Base-by-base conservation (phyloP, 495 filamentous ascomycete genomes). In the Bathelium albidoporum region DNA sequence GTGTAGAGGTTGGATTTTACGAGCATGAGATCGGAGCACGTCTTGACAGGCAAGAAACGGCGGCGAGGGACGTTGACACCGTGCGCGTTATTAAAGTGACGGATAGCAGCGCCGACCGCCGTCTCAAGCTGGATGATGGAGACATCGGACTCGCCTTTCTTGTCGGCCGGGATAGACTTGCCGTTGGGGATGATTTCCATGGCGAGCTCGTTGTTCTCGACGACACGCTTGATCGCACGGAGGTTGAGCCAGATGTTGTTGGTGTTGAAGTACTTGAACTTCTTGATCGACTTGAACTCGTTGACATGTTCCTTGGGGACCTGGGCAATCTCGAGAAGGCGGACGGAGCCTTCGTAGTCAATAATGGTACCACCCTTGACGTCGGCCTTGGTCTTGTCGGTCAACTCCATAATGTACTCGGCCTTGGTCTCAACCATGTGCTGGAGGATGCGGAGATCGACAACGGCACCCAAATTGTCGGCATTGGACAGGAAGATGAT, bases 231-330 rank as follows among this genome's bases (percentile, higher is more conserved):
- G 81, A 99, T 88, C 66, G 94, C 94, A 73, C 89, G 86, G 70
- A 96, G 84, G 81, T 94, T 97, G 83, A 99, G 88, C 94, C 94
- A 99, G 80, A 99, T 96, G 84, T 99, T 99, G 88, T 99, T 99
- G 78, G 94, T 99, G 85, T 99, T 99, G 87, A 99, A 99, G 86
- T 99, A 99, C 83, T 96, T 97, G 87, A 99, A 99, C 83, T 99
- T 99, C 88, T 97, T 99, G 81, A 99, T 99, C 58, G 94, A 97
- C 87, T 99, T 99, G 90, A 99, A 99, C 80, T 99, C 94, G 79
- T 99, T 97, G 72, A 89, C 88, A 80, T 99, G 93, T 80, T 97
- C 91, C 84, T 96, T 97, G 78, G 95, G 94, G n/a, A 99, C 94
- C 80, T 99, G 94, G 14, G 94, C 94, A 68, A 99, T 96, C 83